Conservation (phyloP, 148 eudicot genomes). For the Polygonum aviculare region DNA sequence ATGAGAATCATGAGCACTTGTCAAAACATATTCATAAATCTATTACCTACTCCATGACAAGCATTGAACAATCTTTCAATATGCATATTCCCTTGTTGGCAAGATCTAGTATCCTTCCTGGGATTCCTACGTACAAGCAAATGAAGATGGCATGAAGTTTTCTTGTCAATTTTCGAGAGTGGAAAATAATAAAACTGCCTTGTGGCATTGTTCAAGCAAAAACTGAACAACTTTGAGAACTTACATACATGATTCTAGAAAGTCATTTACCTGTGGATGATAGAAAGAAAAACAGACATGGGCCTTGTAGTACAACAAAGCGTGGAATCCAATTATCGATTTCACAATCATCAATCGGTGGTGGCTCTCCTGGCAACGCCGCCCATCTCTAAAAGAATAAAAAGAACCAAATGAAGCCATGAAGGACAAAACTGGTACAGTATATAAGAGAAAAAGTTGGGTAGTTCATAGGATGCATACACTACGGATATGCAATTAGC, state of each 20-base stretch:
- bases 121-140: too few relatives aligned
- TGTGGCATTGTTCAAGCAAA: too few relatives aligned
- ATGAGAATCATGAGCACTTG: background rate
- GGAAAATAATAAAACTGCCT: too few relatives aligned
- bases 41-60: too few relatives aligned
- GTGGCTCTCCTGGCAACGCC: conserved; percentile 90
- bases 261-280: conserved; percentile 57
- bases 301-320: conserved; percentile 79
- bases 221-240: background rate
- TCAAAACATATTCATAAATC: background rate
- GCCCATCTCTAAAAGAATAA: conserved; percentile 62
- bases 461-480: conserved; percentile 46
- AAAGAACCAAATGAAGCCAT: background rate
- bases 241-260: background rate
- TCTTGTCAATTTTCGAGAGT: too few relatives aligned
- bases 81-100: too few relatives aligned
- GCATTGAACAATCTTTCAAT: too few relatives aligned
- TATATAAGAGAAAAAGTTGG: conserved; percentile 5
- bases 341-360: conserved; percentile 79
- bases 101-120: too few relatives aligned
- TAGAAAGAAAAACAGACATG: conserved; percentile 67
- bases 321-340: conserved; percentile 97
- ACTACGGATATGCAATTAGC: conserved; percentile 63
- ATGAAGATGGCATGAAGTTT: too few relatives aligned
- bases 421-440: background rate